Percentiles rank a stretch among this genome's conserved stretches.
Conservation (phyloP, 148 eudicot genomes). For the Pouteria glomerata region DNA sequence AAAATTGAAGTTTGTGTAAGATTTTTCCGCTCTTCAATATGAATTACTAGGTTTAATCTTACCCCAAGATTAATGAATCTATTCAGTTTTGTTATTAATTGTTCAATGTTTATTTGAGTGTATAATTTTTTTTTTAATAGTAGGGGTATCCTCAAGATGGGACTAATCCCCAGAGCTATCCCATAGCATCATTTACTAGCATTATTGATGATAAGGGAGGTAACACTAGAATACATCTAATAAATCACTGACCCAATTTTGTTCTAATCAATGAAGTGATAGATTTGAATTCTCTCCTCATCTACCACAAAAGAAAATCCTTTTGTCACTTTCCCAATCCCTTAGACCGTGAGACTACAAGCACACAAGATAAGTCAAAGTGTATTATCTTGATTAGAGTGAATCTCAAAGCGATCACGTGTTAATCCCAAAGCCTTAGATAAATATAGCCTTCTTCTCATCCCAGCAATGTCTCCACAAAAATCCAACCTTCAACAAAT, state of each 20-base stretch:
- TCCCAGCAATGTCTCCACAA: neutral
- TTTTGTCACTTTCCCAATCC: neutral
- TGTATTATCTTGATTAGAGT: neutral
- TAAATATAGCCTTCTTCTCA: neutral
- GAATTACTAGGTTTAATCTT: neutral
- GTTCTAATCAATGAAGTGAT: neutral
- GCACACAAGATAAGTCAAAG: neutral
- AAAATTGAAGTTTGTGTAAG: neutral
- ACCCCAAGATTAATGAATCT: too few relatives aligned
- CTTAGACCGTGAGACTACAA: neutral
- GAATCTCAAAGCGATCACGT: neutral
- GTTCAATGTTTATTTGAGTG: too few relatives aligned
- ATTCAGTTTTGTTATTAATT: too few relatives aligned
- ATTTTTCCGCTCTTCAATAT: neutral
- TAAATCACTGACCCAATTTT: neutral
- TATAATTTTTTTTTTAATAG: too few relatives aligned
- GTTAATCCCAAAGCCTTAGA: neutral
- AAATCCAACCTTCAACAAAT: neutral
- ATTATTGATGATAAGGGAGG: neutral
- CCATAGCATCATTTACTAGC: neutral
- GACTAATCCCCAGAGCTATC: too few relatives aligned
- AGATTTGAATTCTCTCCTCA: neutral
- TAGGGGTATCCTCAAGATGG: too few relatives aligned
- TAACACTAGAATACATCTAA: neutral
- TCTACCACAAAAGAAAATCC: neutral